These are phyloP conservation scores for Lipomyces kockii DNA, from an alignment of 805 yeast genomes.

Conservation along the genomic window DNA sequence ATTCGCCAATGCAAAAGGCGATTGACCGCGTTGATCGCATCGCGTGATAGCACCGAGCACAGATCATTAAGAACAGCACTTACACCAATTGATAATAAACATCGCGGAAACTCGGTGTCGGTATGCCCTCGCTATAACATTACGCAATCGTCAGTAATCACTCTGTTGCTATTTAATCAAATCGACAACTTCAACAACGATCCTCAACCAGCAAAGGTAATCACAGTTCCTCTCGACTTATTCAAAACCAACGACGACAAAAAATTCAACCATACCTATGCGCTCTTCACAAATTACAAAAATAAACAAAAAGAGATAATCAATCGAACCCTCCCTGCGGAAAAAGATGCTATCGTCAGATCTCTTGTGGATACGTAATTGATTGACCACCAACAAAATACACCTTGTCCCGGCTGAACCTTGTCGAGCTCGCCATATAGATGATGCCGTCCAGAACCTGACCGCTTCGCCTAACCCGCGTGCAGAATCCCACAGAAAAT, in stretches of 20 bases:
- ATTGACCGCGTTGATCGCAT: not conserved
- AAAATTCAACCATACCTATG: not conserved
- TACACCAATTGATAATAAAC: constrained; percentile 41
- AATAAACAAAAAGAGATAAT: not conserved
- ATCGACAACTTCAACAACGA: not conserved
- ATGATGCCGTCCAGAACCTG: too few species aligned
- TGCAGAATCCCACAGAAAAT: not conserved
- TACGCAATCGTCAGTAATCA: not conserved
- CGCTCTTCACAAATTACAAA: not conserved
- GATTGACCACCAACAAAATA: not conserved
- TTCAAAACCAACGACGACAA: not conserved
- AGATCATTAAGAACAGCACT: constrained; percentile 8
- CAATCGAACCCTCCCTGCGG: not conserved
- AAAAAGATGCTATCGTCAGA: not conserved
- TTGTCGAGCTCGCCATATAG: not conserved
- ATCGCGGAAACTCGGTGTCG: constrained; percentile 13
- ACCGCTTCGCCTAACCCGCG: too few species aligned
- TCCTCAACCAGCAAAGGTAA: not conserved
- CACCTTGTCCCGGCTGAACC: not conserved
- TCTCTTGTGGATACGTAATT: not conserved
- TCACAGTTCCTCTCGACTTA: not conserved
- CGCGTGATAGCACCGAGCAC: not conserved
- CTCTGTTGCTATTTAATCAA: not conserved
- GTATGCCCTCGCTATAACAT: not conserved
- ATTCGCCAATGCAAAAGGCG: not conserved